Conservation (phyloP, 306 rosid genomes). For the Inga leiocalycina region DNA sequence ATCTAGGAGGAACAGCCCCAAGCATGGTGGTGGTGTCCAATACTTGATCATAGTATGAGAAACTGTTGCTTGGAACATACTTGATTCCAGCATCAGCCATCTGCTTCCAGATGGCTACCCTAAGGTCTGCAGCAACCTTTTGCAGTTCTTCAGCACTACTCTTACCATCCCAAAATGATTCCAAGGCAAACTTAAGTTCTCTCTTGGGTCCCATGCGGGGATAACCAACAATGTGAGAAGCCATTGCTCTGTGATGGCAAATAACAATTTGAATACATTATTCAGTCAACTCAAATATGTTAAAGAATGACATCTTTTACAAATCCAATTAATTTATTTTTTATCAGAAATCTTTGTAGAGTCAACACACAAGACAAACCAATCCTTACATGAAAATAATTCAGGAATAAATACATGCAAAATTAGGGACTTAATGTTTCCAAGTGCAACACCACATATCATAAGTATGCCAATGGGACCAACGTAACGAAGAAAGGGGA, state of each 20-base stretch:
- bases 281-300: background rate
- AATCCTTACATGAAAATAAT: background rate
- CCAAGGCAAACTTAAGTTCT: conserved; percentile 76
- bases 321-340: background rate
- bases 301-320: background rate
- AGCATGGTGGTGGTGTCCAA: conserved; percentile 85
- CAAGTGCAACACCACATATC: conserved; percentile 9
- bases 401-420: background rate
- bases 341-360: background rate
- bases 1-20: conserved; percentile 84
- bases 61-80: conserved; percentile 82
- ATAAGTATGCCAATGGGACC: background rate
- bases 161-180: conserved; percentile 92
- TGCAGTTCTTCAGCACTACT: conserved; percentile 64
- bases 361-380: background rate
- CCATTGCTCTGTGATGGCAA: conserved; percentile 57
- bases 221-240: conserved; percentile 87
- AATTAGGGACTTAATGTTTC: background rate
- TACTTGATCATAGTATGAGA: conserved; percentile 86
- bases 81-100: conserved; percentile 71
- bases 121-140: conserved; percentile 62
- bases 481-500: background rate
- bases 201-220: conserved; percentile 95
- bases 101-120: conserved; percentile 82
- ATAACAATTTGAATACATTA: conserved; percentile 20